Evolutionary conservation across 2,329 filamentous ascomycete genomes (phyloP).

Genomic region (Emergomyces orientalis): DNA sequence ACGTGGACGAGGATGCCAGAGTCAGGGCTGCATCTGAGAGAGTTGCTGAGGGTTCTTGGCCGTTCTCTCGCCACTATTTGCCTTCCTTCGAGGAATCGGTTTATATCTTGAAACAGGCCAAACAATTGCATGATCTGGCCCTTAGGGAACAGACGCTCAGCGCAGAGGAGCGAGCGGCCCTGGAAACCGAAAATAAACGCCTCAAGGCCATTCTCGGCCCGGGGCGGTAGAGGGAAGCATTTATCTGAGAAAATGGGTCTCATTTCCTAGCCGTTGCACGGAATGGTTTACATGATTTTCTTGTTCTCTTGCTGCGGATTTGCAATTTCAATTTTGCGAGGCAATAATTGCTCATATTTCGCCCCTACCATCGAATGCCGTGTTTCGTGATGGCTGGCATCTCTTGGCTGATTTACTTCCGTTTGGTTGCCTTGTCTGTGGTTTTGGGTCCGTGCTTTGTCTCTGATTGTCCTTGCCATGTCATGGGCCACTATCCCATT

Average conservation of each 20-base stretch:
- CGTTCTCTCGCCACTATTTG: neutral
- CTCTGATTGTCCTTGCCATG: neutral
- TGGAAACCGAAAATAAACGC: neutral
- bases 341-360: too few relatives aligned
- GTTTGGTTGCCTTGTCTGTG: neutral
- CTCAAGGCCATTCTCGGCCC: neutral
- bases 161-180: neutral
- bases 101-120: neutral
- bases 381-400: neutral
- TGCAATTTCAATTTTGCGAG: neutral
- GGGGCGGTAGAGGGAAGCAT: neutral
- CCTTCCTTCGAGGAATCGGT: neutral
- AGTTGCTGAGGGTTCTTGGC: neutral
- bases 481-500: neutral
- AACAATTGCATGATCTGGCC: neutral
- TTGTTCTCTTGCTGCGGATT: neutral
- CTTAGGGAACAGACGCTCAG: neutral
- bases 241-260: neutral
- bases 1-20: neutral
- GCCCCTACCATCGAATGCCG: neutral
- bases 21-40: neutral
- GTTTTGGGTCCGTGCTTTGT: neutral
- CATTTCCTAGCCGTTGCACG: neutral
- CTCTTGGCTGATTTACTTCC: neutral
- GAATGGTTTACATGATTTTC: neutral